Evolutionary conservation across 441 rosid genomes (phyloP).

Genomic region (Isatis lusitanica): DNA sequence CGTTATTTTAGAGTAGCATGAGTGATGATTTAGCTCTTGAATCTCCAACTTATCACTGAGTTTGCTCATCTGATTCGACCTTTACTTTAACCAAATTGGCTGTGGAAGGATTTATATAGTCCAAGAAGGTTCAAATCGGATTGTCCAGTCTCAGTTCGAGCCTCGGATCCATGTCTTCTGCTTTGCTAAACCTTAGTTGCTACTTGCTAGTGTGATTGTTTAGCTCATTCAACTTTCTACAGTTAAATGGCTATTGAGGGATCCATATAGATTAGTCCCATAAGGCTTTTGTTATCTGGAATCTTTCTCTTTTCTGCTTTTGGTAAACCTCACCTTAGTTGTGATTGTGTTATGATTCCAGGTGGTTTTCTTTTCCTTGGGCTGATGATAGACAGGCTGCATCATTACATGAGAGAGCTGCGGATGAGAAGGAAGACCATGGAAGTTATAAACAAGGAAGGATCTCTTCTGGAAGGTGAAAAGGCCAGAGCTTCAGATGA

Average conservation of each 20-base stretch:
- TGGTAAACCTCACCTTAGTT: not conserved
- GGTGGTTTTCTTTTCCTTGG: slow-evolving; percentile 64
- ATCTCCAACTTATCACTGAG: not conserved
- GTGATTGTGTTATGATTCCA: slow-evolving; percentile 34
- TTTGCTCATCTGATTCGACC: not conserved
- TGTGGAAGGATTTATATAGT: not conserved
- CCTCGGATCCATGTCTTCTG: not conserved
- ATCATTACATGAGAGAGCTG: slow-evolving; percentile 69
- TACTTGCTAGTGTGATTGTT: not conserved
- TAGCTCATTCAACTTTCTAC: not conserved
- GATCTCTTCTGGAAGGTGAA: slow-evolving; percentile 56
- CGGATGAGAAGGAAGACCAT: slow-evolving; percentile 60
- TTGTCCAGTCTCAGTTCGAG: not conserved
- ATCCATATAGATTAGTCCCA: too few relatives aligned
- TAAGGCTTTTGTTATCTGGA: not conserved
- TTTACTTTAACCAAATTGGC: not conserved
- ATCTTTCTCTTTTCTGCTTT: not conserved
- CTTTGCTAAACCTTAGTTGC: not conserved
- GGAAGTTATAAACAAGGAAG: slow-evolving; percentile 78
- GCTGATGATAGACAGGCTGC: slow-evolving; percentile 68
- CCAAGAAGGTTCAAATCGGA: not conserved
- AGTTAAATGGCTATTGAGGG: not conserved
- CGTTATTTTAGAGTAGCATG: not conserved
- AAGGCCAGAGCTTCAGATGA: slow-evolving; percentile 52
- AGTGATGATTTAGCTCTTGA: slow-evolving; percentile 23